A percentile compares a stretch with the other conserved stretches of the same genome.
These are phyloP conservation scores for Fraxinus americana DNA, from an alignment of 257 asterid species.

Conservation along the genomic window DNA sequence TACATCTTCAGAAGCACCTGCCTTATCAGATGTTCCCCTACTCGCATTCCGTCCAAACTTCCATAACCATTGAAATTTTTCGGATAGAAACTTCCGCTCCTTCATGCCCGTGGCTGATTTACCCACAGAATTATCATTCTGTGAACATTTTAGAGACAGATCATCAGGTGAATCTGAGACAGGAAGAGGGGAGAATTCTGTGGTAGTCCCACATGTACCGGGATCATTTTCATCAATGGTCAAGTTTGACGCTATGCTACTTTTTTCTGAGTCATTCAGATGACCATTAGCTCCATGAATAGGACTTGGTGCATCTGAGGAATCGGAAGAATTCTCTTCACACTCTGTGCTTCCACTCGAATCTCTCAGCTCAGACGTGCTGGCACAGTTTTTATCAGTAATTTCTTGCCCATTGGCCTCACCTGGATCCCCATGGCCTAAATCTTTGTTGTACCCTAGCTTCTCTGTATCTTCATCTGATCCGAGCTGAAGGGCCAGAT, in stretches of 20 bases:
- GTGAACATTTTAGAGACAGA: conserved; percentile 31
- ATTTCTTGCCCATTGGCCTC: conserved; percentile 33
- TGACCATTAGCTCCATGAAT: conserved; percentile 34
- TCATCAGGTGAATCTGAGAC: conserved; percentile 19
- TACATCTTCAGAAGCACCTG: conserved; percentile 26
- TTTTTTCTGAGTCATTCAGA: conserved; percentile 34
- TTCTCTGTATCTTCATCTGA: conserved; percentile 44
- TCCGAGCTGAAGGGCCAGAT: conserved; percentile 68
- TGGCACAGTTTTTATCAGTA: neutral
- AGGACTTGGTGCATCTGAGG: conserved; percentile 55
- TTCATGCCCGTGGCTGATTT: conserved; percentile 22
- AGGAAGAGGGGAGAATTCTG: conserved; percentile 17
- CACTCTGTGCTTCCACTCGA: conserved; percentile 37
- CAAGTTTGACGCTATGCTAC: conserved; percentile 43
- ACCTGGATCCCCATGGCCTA: conserved; percentile 31
- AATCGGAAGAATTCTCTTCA: conserved; percentile 49
- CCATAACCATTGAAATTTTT: conserved; percentile 51
- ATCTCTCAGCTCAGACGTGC: neutral
- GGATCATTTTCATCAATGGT: conserved; percentile 25
- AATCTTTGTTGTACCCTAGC: conserved; percentile 28
- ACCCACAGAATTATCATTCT: conserved; percentile 34
- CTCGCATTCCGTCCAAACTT: conserved; percentile 45
- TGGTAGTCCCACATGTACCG: conserved; percentile 23
- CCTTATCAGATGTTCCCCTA: conserved; percentile 39
- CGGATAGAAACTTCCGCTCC: conserved; percentile 42